Evolutionary conservation across 441 rosid genomes (phyloP), one percentile per base, ranked within the genome.

Genomic region (Bruguiera hainesii): DNA sequence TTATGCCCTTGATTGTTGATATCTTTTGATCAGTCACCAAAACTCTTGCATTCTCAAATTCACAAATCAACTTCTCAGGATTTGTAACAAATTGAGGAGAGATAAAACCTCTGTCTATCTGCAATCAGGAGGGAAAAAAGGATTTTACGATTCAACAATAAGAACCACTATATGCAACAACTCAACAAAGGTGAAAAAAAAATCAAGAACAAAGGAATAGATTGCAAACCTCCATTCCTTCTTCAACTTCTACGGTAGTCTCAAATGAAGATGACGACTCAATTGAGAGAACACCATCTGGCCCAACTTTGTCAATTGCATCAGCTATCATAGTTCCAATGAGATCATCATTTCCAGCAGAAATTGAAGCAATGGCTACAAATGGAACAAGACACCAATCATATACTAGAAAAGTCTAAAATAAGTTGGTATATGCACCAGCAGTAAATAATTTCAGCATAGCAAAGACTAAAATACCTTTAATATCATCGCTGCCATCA

Each of bases 301-400:
- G 98, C 33, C 99, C 99, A 68, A 95, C 98, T 76, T 92, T 95
- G 81, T 92, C 96, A 74, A 95, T 92, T 63, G 99, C 97, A 81
- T 92, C 98, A 64, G 99, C 99, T 73, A 95, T 77, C 98, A 95
- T 92, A 39, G 89, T 69, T 39, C 99, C 98, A 19, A 95, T 80
- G 48, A 92, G 88, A 28, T 95, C 97, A 72, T 95, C 98, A 69
- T 95, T 95, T 74, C 99, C 99, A 76, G 98, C 87, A 71, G 98
- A 92, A 60, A 95, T 89, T 51, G 99, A 7, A 7, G 98, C 98
- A 71, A 95, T 89, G 20, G 98, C 99, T 92, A 82, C 20, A 55
- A 66, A 52, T 23, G 51, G 23, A 19, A 30, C 3, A 67, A 35
- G 23, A 4, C 10, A 64, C 63, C 11, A 15, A 18, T 49, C 33